phyloP scores from a whole-genome alignment of 2,329 filamentous ascomycete species.

The Claviceps purpurea region DNA sequence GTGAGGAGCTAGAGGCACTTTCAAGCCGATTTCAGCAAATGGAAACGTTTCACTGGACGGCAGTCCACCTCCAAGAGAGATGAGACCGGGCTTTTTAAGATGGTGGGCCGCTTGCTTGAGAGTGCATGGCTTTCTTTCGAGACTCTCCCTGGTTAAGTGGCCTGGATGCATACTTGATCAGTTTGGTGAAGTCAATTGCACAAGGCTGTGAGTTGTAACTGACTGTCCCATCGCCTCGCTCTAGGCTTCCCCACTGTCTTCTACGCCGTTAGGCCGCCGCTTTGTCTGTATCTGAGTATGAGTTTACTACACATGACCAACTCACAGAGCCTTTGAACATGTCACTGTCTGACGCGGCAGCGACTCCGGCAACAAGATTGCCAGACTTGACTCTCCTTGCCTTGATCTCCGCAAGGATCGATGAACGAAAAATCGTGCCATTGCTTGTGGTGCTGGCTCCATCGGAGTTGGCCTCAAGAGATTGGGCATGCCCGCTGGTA shows the following conservation, averaged over 20 bases:
- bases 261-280: not conserved
- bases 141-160: constrained; percentile 49
- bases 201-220: constrained; percentile 22
- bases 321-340: constrained; percentile 67
- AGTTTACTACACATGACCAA: not conserved
- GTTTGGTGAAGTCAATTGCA: not conserved
- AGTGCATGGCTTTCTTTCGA: constrained; percentile 48
- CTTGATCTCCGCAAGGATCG: constrained; percentile 18
- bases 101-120: constrained; percentile 72
- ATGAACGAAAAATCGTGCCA: constrained; percentile 4
- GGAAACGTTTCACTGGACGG: constrained; percentile 87
- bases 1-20: constrained; percentile 53
- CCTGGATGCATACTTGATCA: constrained; percentile 19
- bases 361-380: constrained; percentile 59
- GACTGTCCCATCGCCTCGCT: constrained; percentile 75
- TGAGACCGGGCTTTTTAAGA: constrained; percentile 68
- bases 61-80: constrained; percentile 83
- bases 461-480: constrained; percentile 5
- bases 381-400: constrained; percentile 51
- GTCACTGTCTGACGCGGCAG: constrained; percentile 64
- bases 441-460: constrained; percentile 9
- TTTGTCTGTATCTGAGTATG: not conserved
- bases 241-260: constrained; percentile 48
- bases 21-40: constrained; percentile 65
- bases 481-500: constrained; percentile 3